phyloP scores from a whole-genome alignment of 140 eudicot genomes.

The Oenanthe javanica region DNA sequence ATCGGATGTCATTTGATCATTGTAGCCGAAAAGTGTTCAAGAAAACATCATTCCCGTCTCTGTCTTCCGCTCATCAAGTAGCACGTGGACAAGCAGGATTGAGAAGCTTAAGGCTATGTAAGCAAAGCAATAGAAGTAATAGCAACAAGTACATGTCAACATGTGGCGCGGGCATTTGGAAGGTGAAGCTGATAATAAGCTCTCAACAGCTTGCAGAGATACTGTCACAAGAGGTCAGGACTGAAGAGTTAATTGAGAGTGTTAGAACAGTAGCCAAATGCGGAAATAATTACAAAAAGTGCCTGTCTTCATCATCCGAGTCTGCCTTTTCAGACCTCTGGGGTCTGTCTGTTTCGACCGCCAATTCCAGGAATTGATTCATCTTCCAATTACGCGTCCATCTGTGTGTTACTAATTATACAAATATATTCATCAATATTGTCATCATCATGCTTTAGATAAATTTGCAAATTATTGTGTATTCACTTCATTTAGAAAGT shows the following conservation, averaged over 20 bases:
- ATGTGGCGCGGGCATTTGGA: conserved; percentile 50
- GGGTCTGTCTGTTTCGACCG: not conserved
- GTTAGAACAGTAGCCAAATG: conserved; percentile 90
- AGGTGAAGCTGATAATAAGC: conserved; percentile 77
- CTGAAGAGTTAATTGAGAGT: conserved; percentile 84
- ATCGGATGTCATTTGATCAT: conserved; percentile 78
- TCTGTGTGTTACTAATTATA: too few species aligned
- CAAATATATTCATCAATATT: too few species aligned
- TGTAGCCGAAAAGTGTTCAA: conserved; percentile 26
- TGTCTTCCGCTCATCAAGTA: not conserved
- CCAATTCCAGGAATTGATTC: not conserved
- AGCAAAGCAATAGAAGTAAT: not conserved
- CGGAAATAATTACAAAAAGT: conserved; percentile 19
- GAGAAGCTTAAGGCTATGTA: not conserved
- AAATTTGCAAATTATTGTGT: too few species aligned
- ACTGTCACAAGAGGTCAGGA: conserved; percentile 57
- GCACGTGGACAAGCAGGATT: not conserved
- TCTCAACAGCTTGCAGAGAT: conserved; percentile 75
- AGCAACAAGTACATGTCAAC: not conserved
- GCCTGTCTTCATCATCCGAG: conserved; percentile 36
- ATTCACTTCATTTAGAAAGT: not conserved
- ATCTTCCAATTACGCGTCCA: not conserved
- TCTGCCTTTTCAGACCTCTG: not conserved
- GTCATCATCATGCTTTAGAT: not conserved
- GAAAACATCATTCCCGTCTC: conserved; percentile 23